Evolutionary conservation across 2,329 filamentous ascomycete species (phyloP).

Genomic region (Colletotrichum sp.): DNA sequence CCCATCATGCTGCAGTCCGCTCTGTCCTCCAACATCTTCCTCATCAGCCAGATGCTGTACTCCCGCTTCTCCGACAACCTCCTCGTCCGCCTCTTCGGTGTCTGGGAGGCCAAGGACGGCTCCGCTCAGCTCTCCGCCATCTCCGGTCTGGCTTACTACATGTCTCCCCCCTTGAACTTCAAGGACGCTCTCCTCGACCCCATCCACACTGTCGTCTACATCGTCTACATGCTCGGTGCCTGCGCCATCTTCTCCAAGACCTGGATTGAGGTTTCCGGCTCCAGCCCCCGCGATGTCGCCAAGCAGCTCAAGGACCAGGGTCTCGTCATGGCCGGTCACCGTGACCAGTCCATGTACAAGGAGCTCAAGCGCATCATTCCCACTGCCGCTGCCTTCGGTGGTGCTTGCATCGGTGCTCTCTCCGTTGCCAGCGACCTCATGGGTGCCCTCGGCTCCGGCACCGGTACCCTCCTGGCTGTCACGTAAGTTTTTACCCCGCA

Average conservation of each 20-base stretch:
- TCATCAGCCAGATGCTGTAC: conserved; percentile 99
- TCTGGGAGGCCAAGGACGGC: conserved; percentile 97
- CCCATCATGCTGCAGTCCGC: conserved; percentile 99
- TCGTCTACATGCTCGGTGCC: conserved; percentile 96
- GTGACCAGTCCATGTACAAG: conserved; percentile 99
- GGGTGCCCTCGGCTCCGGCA: conserved; percentile 94
- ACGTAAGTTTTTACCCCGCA: conserved; percentile 70
- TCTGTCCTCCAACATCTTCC: conserved; percentile 97
- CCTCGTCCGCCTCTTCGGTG: conserved; percentile 93
- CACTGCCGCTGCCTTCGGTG: conserved; percentile 96
- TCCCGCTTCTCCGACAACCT: conserved; percentile 99
- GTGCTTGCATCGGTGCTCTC: conserved; percentile 97
- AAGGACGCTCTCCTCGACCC: conserved; percentile 96
- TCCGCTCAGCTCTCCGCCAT: conserved; percentile 93
- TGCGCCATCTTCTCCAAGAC: conserved; percentile 99
- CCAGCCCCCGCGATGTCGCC: conserved; percentile 94
- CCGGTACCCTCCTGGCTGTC: conserved; percentile 96
- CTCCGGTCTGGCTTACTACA: conserved; percentile 98
- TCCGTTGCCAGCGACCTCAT: conserved; percentile 95
- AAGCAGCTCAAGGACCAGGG: conserved; percentile 99
- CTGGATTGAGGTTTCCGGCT: conserved; percentile 99
- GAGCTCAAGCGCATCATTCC: conserved; percentile 99
- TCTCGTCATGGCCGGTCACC: conserved; percentile 98
- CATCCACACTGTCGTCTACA: conserved; percentile 94
- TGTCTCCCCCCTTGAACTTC: conserved; percentile 98